Evolutionary conservation across 202 grass and related monocot species (phyloP).

Genomic region (Alloteropsis angusta): DNA sequence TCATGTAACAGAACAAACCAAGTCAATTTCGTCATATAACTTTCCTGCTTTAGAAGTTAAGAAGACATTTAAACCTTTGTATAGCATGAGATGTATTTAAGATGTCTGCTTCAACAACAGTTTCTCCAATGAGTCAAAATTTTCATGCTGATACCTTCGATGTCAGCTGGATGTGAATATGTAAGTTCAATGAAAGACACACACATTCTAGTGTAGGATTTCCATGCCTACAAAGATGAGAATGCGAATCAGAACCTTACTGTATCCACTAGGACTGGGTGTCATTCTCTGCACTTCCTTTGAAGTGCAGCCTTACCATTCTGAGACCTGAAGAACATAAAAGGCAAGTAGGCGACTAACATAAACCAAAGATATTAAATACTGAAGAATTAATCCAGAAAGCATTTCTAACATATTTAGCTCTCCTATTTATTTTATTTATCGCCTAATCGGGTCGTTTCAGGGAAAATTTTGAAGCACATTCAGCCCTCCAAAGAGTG

Average conservation of each 20-base stretch:
- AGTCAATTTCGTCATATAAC: background rate
- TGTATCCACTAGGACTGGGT: background rate
- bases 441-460: background rate
- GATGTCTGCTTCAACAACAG: background rate
- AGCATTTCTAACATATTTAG: background rate
- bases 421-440: background rate
- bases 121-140: background rate
- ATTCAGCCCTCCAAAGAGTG: background rate
- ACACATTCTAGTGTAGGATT: background rate
- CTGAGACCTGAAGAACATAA: constrained; percentile 12
- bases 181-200: constrained; percentile 13
- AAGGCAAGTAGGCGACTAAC: background rate
- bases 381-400: constrained; percentile 8
- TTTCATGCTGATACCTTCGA: background rate
- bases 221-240: too few relatives aligned
- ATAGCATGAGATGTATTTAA: background rate
- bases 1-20: constrained; percentile 9
- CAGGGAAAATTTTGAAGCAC: background rate
- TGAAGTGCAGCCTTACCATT: constrained; percentile 4
- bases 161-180: constrained; percentile 9
- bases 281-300: background rate
- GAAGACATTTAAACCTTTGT: constrained; percentile 13
- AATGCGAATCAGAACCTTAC: background rate
- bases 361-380: constrained; percentile 13
- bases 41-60: background rate